Evolutionary conservation across 2,329 filamentous ascomycete species (phyloP), one percentile per base, ranked within the genome.

Genomic region (Colletotrichum abscissum): DNA sequence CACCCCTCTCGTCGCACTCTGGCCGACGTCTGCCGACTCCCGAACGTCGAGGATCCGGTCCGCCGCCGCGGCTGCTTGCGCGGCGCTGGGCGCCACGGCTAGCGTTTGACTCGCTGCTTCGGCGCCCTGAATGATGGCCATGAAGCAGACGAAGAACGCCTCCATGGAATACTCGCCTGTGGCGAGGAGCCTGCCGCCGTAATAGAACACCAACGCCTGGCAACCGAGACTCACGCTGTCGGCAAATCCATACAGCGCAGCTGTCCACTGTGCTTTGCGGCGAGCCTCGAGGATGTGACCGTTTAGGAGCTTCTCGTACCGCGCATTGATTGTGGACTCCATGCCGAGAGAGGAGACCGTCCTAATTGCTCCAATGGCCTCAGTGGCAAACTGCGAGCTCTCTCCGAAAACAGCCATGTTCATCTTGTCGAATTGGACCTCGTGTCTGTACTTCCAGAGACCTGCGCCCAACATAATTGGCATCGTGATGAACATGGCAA

Each of bases 51-150:
- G 80, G 74, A 92, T 92, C 12, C 90, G 86, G 77, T 91, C 92
- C 4, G 90, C 87, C 0, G 90, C 90, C 0, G 86, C 88, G 0
- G 87, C 84, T 5, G 88, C 89, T 79, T 91, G 89, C 1, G 90
- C 90, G 0, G 88, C 88, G 74, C 92, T 93, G 7, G 91, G 90
- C 0, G 90, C 90, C 75, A 93, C 92, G 49, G 89, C 89, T 74
- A 95, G 89, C 69, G 91, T 90, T 74, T 92, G 88, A 1, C 92
- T 92, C 0, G 92, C 91, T 0, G 87, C 85, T 80, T 95, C 91
- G 8, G 90, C 91, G 1, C 92, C 92, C 75, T 93, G 89, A 28
- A 93, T 88, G 8, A 93, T 86, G 0, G 91, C 89, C 80, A 93
- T 90, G 80, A 92, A 93, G 33, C 86, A 89, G 26, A 88, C 85